Evolutionary conservation across 108 stramenopile species (phyloP).

Genomic region (Chaetoceros tenuissimus): DNA sequence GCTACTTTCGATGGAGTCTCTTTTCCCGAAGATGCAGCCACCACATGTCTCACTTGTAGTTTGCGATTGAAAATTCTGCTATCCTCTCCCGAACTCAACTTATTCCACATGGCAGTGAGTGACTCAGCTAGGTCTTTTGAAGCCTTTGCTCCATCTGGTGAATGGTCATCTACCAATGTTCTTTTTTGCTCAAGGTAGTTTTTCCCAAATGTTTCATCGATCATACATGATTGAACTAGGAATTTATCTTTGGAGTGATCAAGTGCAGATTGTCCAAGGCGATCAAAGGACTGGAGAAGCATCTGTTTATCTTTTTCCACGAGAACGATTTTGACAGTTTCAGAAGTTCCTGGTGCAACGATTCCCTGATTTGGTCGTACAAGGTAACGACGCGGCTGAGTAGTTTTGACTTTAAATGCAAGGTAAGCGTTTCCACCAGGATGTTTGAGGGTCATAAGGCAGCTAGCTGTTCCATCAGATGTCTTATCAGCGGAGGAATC

Average conservation of each 20-base stretch:
- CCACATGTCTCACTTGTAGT: constrained; percentile 73
- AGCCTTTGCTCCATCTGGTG: constrained; percentile 20
- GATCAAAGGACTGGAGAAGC: constrained; percentile 72
- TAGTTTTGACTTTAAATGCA: constrained; percentile 90
- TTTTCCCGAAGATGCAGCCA: constrained; percentile 11
- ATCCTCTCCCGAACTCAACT: constrained; percentile 21
- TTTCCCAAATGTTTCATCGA: constrained; percentile 39
- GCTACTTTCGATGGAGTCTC: neutral
- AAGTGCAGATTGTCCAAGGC: constrained; percentile 82
- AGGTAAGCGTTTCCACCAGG: constrained; percentile 48
- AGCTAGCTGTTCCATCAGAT: constrained; percentile 43
- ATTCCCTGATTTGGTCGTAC: constrained; percentile 90
- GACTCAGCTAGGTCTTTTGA: constrained; percentile 58
- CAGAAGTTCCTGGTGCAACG: constrained; percentile 62
- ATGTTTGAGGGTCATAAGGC: constrained; percentile 62
- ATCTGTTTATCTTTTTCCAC: constrained; percentile 84
- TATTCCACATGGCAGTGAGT: constrained; percentile 79
- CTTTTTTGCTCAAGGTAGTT: constrained; percentile 11
- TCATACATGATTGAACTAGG: constrained; percentile 69
- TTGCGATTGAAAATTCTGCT: constrained; percentile 65
- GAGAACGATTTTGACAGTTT: constrained; percentile 71
- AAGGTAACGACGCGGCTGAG: constrained; percentile 84
- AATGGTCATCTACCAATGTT: constrained; percentile 14
- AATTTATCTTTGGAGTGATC: constrained; percentile 91
- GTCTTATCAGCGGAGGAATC: constrained; percentile 8